Percentiles rank a stretch among this genome's conserved stretches.
phyloP scores from a whole-genome alignment of 179 eudicot species.

The Spergularia azorica region DNA sequence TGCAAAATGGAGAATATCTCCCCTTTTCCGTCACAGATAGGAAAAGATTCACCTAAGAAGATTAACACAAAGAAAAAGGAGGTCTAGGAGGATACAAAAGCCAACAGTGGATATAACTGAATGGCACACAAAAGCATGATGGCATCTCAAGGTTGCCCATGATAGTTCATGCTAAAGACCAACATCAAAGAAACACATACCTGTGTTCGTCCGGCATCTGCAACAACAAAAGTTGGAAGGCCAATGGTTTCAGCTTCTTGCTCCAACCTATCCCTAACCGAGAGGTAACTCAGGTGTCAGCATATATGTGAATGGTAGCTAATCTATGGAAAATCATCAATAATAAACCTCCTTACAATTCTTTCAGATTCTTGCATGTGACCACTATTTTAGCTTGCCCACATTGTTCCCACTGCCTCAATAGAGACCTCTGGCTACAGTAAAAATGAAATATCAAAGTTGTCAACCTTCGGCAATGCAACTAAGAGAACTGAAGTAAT shows the following conservation, averaged over 20 bases:
- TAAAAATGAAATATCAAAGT: neutral
- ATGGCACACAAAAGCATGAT: neutral
- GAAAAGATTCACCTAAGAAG: too few relatives aligned
- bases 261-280: constrained; percentile 78
- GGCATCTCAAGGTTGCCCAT: neutral
- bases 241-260: constrained; percentile 83
- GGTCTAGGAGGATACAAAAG: neutral
- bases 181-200: constrained; percentile 29
- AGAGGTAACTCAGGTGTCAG: constrained; percentile 14
- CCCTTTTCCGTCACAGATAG: too few relatives aligned
- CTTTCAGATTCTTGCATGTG: constrained; percentile 94
- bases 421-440: constrained; percentile 65
- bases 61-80: too few relatives aligned
- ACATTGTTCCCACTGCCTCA: constrained; percentile 89
- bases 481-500: neutral
- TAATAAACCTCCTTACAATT: constrained; percentile 65
- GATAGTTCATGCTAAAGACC: neutral
- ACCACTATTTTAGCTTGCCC: constrained; percentile 97
- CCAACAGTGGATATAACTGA: neutral
- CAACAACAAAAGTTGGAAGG: constrained; percentile 92
- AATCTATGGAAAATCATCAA: neutral
- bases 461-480: neutral
- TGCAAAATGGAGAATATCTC: neutral
- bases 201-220: constrained; percentile 99
- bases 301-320: neutral